Base-by-base conservation (phyloP, 2,329 filamentous ascomycete species). In the Diaporthe batatas region DNA sequence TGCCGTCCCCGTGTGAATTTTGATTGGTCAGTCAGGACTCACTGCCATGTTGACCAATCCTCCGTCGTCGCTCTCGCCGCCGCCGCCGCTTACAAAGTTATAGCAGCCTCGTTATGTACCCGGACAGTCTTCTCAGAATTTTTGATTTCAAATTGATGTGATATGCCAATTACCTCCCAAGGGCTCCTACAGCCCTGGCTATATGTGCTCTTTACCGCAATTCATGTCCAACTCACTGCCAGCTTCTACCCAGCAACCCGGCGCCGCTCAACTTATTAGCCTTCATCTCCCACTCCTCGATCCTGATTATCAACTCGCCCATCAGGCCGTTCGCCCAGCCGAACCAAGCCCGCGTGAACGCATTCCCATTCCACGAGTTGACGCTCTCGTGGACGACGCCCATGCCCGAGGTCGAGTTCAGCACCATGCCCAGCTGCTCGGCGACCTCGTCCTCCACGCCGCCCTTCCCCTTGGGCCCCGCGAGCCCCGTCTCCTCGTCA, bases 361-460 rank as follows among this genome's bases (percentile, higher is more conserved):
- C 76, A 2, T 75, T 76, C 67, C 79, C 78, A 72, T 83, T 78
- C 79, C 85, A 85, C 4, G 82, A 81, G 72, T 85, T 79, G 23
- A 87, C 81, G 71, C 82, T 84, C 78, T 88, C 86, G 72, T 88
- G 86, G 18, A 88, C 83, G 10, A 88, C 81, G 0, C 86, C 86
- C 39, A 80, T 76, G 1, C 82, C 83, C 0, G 77, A 78, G 6
- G 83, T 86, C 71, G 81, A 84, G 70, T 84, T 78, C 23, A 85
- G 74, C 57, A 86, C 79, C 77, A 84, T 80, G 0, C 76, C 70
- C 25, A 86, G 74, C 70, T 82, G 81, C 70, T 77, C 75, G 36
- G 75, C 77, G 21, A 82, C 83, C 73, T 81, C 81, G 12, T 78
- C 77, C 70, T 77, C 74, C 51, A 75, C 65, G 18, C 23, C 68